A percentile compares a stretch with the other conserved stretches of the same genome.
Evolutionary conservation across 106 monocot species (phyloP).

Genomic region (Phalaenopsis equestris): DNA sequence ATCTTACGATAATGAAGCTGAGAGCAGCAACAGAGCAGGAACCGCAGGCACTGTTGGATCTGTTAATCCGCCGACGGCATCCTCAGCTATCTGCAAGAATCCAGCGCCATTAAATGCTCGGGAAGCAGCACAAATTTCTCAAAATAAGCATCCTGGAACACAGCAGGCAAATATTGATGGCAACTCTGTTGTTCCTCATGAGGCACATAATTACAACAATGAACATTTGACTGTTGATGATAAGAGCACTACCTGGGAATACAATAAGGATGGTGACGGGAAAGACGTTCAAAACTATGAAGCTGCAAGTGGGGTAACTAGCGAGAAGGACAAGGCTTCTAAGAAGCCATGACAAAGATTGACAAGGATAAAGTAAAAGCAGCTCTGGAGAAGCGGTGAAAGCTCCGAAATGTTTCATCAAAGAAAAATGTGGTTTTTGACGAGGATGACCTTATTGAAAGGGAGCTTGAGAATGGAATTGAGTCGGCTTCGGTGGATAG

Average conservation of each 20-base stretch:
- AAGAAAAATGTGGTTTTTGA: slow-evolving; percentile 33
- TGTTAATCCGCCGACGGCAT: slow-evolving; percentile 13
- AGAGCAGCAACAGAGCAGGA: slow-evolving; percentile 20
- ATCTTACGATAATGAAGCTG: slow-evolving; percentile 35
- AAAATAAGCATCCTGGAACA: not conserved
- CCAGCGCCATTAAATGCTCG: not conserved
- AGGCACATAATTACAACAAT: slow-evolving; percentile 10
- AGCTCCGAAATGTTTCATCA: slow-evolving; percentile 13
- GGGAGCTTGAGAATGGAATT: slow-evolving; percentile 55
- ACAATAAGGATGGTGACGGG: slow-evolving; percentile 10
- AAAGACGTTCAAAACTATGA: slow-evolving; percentile 7
- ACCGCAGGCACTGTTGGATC: slow-evolving; percentile 1
- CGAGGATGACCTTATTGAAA: slow-evolving; percentile 63
- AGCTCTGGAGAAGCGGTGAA: slow-evolving; percentile 48
- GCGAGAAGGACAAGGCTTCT: slow-evolving; percentile 9
- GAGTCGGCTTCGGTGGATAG: slow-evolving; percentile 28
- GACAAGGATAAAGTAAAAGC: slow-evolving; percentile 71
- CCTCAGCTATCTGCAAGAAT: slow-evolving; percentile 24
- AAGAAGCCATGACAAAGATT: slow-evolving; percentile 19
- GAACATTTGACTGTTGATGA: not conserved
- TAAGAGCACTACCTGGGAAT: not conserved
- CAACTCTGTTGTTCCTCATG: not conserved
- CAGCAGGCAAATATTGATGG: not conserved
- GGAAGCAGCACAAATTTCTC: slow-evolving; percentile 3
- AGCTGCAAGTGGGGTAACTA: not conserved